Conservation (phyloP, 441 rosid species). For the Euphorbia schlechtendalii region DNA sequence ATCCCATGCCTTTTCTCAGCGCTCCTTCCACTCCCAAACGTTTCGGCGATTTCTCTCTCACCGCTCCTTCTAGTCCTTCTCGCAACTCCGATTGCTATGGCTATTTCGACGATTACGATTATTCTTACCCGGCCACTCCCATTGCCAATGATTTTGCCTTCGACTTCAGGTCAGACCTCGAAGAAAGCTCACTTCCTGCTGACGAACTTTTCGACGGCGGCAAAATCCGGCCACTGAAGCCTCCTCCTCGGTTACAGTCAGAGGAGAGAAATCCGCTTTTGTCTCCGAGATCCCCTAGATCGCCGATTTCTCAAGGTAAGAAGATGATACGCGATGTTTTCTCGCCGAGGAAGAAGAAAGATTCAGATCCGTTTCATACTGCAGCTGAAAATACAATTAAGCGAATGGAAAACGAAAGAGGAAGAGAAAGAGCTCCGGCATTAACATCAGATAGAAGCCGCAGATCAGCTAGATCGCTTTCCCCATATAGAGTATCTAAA, state of each 20-base stretch:
- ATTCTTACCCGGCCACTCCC: slow-evolving; percentile 48
- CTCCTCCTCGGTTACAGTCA: slow-evolving; percentile 43
- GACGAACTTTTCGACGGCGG: slow-evolving; percentile 87
- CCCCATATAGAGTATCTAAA: slow-evolving; percentile 64
- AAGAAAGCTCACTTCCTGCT: slow-evolving; percentile 47
- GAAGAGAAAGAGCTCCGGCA: slow-evolving; percentile 34
- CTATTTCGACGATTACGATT: slow-evolving; percentile 27
- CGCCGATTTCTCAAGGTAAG: slow-evolving; percentile 44
- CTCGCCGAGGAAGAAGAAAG: slow-evolving; percentile 44
- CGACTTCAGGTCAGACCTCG: slow-evolving; percentile 36
- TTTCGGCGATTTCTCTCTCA: slow-evolving; percentile 46
- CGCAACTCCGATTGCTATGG: slow-evolving; percentile 48
- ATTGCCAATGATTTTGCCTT: slow-evolving; percentile 73
- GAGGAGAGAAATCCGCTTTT: slow-evolving; percentile 30
- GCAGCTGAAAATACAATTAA: slow-evolving; percentile 31
- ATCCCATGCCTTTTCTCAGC: slow-evolving; percentile 38
- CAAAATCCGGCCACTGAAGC: slow-evolving; percentile 61
- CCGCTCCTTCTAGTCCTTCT: slow-evolving; percentile 75
- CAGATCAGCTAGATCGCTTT: slow-evolving; percentile 54
- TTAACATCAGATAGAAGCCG: slow-evolving; percentile 34
- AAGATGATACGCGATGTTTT: slow-evolving; percentile 40
- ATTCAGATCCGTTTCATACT: slow-evolving; percentile 33
- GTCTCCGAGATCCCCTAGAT: slow-evolving; percentile 30
- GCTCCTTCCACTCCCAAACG: slow-evolving; percentile 66
- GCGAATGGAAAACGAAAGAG: slow-evolving; percentile 38